phyloP scores from a whole-genome alignment of 805 yeast genomes.

The Scheffersomyces lignosus region DNA sequence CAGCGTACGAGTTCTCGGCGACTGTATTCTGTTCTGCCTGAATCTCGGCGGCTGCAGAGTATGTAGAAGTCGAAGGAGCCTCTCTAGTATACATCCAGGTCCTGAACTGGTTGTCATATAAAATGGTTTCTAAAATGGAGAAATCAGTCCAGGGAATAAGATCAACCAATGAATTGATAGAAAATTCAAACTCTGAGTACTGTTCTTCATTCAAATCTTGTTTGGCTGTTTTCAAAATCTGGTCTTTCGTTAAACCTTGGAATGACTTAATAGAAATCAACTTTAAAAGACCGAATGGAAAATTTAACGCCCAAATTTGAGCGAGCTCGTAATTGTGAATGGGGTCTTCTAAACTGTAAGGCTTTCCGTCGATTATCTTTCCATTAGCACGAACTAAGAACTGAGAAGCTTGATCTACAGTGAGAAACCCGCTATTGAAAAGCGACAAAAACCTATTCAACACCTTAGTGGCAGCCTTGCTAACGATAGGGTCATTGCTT shows the following conservation, averaged over 20 bases:
- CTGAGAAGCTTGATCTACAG: background rate
- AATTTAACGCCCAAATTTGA: background rate
- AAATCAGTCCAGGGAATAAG: slow-evolving; percentile 1
- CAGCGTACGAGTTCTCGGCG: slow-evolving; percentile 6
- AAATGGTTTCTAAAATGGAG: background rate
- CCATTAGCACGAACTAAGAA: slow-evolving; percentile 1
- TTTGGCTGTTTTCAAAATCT: slow-evolving; percentile 10
- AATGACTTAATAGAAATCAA: slow-evolving; percentile 6
- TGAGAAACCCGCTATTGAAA: slow-evolving; percentile 5
- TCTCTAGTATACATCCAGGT: background rate
- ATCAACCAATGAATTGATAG: background rate
- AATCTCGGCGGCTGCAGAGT: background rate
- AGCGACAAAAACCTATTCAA: slow-evolving; percentile 4
- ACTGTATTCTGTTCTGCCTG: background rate
- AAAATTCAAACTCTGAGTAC: background rate
- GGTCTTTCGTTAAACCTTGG: slow-evolving; percentile 6
- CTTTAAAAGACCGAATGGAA: background rate
- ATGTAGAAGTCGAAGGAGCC: background rate
- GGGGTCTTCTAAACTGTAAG: slow-evolving; percentile 7
- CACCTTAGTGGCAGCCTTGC: slow-evolving; percentile 4
- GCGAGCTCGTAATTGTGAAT: slow-evolving; percentile 21
- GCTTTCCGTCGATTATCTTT: background rate
- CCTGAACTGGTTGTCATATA: background rate
- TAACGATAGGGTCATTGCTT: background rate
- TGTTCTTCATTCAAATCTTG: slow-evolving; percentile 6